These are phyloP conservation scores for Podospora pseudopauciseta DNA, from an alignment of 495 filamentous ascomycete genomes.

Conservation along the genomic window DNA sequence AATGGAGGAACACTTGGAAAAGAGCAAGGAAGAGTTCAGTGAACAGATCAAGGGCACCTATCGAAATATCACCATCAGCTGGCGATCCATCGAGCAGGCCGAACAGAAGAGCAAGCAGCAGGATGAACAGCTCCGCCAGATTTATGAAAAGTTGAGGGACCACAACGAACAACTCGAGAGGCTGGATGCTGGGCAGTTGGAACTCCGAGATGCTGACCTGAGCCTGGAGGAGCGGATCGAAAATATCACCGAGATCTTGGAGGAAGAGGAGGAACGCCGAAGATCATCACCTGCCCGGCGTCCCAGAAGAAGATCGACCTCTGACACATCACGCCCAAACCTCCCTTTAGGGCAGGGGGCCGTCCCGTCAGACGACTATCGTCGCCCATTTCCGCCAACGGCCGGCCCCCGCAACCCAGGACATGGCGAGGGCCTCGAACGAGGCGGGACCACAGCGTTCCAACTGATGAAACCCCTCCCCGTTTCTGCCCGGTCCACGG, in stretches of 20 bases:
- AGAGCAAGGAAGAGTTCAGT: constrained; percentile 43
- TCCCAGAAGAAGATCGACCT: constrained; percentile 33
- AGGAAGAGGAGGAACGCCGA: constrained; percentile 30
- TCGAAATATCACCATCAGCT: constrained; percentile 49
- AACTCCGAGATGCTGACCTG: constrained; percentile 50
- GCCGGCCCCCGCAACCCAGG: constrained; percentile 16
- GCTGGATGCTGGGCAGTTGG: constrained; percentile 43
- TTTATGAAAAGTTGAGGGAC: constrained; percentile 42
- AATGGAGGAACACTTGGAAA: constrained; percentile 52
- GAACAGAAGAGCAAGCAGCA: constrained; percentile 40
- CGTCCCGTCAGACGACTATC: constrained; percentile 18
- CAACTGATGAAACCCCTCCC: constrained; percentile 14
- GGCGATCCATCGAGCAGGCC: constrained; percentile 46
- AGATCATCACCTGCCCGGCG: constrained; percentile 16
- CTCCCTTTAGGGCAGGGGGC: constrained; percentile 29
- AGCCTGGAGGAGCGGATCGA: constrained; percentile 51
- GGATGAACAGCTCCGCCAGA: constrained; percentile 44
- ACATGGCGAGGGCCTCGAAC: constrained; percentile 19
- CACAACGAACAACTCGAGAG: constrained; percentile 41
- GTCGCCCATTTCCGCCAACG: constrained; percentile 23
- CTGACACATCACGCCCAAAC: constrained; percentile 32
- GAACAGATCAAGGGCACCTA: constrained; percentile 50
- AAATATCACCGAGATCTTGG: constrained; percentile 40
- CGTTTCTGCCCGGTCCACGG: constrained; percentile 23
- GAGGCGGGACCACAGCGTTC: constrained; percentile 16